Evolutionary conservation across 805 yeast species (phyloP).

Genomic region (Schwanniomyces polymorphus): DNA sequence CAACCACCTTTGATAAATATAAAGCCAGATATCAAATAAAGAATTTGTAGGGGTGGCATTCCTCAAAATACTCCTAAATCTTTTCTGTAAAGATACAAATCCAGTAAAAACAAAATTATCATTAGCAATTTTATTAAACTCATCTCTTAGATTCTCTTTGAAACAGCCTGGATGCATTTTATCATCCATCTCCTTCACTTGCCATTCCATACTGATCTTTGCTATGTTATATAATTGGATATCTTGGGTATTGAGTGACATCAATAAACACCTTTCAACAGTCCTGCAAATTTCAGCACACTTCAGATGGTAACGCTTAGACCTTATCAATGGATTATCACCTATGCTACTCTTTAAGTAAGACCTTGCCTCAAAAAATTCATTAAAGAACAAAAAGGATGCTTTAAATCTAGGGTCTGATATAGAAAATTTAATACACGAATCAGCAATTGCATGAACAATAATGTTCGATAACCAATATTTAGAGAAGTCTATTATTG

Average conservation of each 20-base stretch:
- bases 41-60: constrained; percentile 26
- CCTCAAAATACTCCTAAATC: constrained; percentile 43
- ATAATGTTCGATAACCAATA: constrained; percentile 28
- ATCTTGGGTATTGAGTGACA: constrained; percentile 44
- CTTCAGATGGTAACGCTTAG: constrained; percentile 6
- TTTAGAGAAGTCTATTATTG: constrained; percentile 25
- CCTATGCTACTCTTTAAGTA: not conserved
- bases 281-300: constrained; percentile 24
- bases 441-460: constrained; percentile 33
- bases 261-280: constrained; percentile 36
- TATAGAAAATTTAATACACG: constrained; percentile 31
- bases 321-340: constrained; percentile 1
- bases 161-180: constrained; percentile 6
- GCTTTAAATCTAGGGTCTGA: constrained; percentile 37
- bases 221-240: constrained; percentile 42
- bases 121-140: constrained; percentile 40
- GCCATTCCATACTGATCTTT: constrained; percentile 34
- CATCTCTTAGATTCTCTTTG: constrained; percentile 21
- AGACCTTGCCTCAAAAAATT: constrained; percentile 27
- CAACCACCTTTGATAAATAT: constrained; percentile 54
- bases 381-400: constrained; percentile 33
- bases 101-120: constrained; percentile 66
- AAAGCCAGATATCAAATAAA: constrained; percentile 37
- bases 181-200: constrained; percentile 17
- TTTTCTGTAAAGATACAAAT: constrained; percentile 70